phyloP scores from a whole-genome alignment of 257 asterid species.

The Ligustrum vulgare region DNA sequence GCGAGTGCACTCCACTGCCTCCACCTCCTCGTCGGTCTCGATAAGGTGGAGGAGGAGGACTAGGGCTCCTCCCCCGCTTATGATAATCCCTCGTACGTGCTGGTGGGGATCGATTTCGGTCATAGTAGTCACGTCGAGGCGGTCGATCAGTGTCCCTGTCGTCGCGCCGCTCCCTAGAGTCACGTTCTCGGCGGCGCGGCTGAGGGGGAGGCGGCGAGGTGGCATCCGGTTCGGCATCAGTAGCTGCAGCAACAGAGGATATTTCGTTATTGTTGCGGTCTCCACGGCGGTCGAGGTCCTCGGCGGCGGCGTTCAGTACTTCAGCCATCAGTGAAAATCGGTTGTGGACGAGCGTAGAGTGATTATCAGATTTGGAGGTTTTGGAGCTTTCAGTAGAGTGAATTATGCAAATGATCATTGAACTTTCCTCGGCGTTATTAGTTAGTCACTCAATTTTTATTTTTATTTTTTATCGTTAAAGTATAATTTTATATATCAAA shows the following conservation, averaged over 20 bases:
- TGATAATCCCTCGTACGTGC: conserved; percentile 60
- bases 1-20: conserved; percentile 56
- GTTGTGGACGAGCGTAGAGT: conserved; percentile 3
- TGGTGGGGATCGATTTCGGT: conserved; percentile 75
- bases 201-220: conserved; percentile 70
- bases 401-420: too few species aligned
- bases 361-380: conserved; percentile 4
- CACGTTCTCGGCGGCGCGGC: conserved; percentile 68
- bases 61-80: conserved; percentile 77
- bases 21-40: conserved; percentile 70
- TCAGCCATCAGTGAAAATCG: conserved; percentile 41
- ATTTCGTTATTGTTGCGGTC: conserved; percentile 34
- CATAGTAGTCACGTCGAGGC: conserved; percentile 61
- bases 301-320: conserved; percentile 36
- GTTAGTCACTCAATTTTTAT: too few species aligned
- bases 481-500: too few species aligned
- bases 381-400: not conserved
- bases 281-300: conserved; percentile 32
- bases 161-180: conserved; percentile 71
- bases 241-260: conserved; percentile 38
- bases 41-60: conserved; percentile 90
- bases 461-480: too few species aligned
- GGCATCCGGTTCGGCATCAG: conserved; percentile 37
- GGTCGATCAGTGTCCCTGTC: conserved; percentile 79
- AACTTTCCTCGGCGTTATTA: too few species aligned